Evolutionary conservation across 139 green algal genomes (phyloP), one percentile per base, ranked within the genome.

Genomic region (Parachlorella kessleri): DNA sequence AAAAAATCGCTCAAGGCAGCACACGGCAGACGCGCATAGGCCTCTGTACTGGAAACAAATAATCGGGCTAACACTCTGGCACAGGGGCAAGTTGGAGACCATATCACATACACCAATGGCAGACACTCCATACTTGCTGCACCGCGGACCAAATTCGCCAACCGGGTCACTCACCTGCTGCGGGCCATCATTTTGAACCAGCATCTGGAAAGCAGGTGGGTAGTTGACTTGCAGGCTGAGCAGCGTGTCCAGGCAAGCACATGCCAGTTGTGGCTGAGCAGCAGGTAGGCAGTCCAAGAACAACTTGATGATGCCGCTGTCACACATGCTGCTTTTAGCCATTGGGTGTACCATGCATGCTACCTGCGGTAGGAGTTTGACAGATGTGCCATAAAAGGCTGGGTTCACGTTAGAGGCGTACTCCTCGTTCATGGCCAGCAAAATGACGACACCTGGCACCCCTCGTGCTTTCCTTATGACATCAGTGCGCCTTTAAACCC

Each of bases 261-360:
- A 73, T 5, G 74, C 74, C 39, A 80, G 74, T 6, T 36, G 59
- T 0, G 64, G 63, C 21, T 64, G 64, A 30, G 74, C 64, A 24
- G 74, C 64, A 26, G 74, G 64, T 63, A 80, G 64, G 55, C 70
- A 65, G 14, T 40, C 74, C 4, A 80, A 39, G 55, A 80, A 39
- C 63, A 73, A 39, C 32, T 18, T 14, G 48, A 59, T 14, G 21
- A 59, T 14, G 48, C 48, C 48, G 14, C 21, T 18, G 48, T 59
- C 48, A 59, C 48, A 59, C 48, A 59, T 28, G 48, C 48, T 59
- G 14, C 21, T 14, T 59, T 59, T 59, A 18, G 48, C 48, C 14
- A 28, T 28, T 59, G 48, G 48, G 21, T 59, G 48, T 59, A 18
- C 48, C 48, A 59, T 59, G 48, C 48, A 59, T 59, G 48, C 14